Evolutionary conservation across 129 eudicot species (phyloP), one percentile per base, ranked within the genome.

Genomic region (Pseudognaphalium luteoalbum): DNA sequence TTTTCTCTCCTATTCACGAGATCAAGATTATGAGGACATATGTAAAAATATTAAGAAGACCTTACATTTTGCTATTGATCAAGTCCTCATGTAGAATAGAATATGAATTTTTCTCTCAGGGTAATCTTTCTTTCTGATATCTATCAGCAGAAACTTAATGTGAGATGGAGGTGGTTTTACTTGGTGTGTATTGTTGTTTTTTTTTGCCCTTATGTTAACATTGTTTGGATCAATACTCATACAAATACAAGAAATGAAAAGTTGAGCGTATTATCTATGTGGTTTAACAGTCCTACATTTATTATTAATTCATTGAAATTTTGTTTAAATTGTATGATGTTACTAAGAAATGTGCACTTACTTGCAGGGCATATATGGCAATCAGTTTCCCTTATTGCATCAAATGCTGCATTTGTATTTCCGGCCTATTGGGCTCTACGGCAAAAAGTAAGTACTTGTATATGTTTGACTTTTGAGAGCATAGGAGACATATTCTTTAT

Each of bases 401-500:
- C 99, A 52, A 95, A 95, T 86, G 94, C 87, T 81, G 99, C 99
- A 57, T 94, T 94, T 16, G 74, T 91, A 21, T 90, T 95, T 74
- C 99, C 99, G 35, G 97, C 99, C 70, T 91, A 89, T 78, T 86
- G 93, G 96, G 85, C 97, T 50, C 97, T 95, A 35, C 96, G 97
- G 7, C 82, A 87, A 61, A 87, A 85, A 90, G 99, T 87, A 81
- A 76, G 44, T 16, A 64, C 66, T 19, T 77, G 52, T 44, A 51
- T 52, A 35, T 16, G 66, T 25, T 54, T 76, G 74, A 35, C 41
- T 77, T 37, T 37, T 68, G 57, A 57, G 70, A 77, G 17, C n/a
- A 6, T n/a, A 25, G 12, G 32, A 29, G 4, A 25, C 42, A 5
- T 42, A 15, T 9, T 35, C 2, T 25, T 41, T 28, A 17, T 22